Evolutionary conservation across 1,139 yeast species (phyloP).

Genomic region (Schwanniomyces etchellsii): DNA sequence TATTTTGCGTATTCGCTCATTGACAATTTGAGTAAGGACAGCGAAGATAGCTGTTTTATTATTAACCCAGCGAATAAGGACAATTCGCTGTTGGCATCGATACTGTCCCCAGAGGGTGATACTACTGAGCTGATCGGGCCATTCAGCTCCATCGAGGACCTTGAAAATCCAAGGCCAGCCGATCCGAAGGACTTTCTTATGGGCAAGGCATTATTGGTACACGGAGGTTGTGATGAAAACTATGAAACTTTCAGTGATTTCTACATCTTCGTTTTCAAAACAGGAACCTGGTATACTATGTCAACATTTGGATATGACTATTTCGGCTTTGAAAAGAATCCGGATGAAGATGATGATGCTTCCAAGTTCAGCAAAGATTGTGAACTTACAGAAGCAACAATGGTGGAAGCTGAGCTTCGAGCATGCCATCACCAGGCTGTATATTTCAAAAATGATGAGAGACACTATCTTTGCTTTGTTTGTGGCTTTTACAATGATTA

Average conservation of each 20-base stretch:
- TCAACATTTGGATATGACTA: constrained; percentile 30
- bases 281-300: constrained; percentile 30
- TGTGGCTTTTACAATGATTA: constrained; percentile 39
- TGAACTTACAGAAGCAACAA: constrained; percentile 21
- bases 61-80: no score
- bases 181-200: constrained; percentile 4
- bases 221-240: constrained; percentile 37
- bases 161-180: background rate
- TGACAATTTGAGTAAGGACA: constrained; percentile 15
- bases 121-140: no score
- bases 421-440: constrained; percentile 40
- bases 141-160: background rate
- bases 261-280: constrained; percentile 27
- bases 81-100: background rate
- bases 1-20: constrained; percentile 33
- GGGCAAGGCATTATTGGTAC: constrained; percentile 29
- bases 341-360: constrained; percentile 26
- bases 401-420: constrained; percentile 38
- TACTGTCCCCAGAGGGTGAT: no score
- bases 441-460: constrained; percentile 29
- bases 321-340: constrained; percentile 19
- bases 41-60: constrained; percentile 16
- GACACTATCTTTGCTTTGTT: constrained; percentile 32
- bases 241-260: constrained; percentile 28
- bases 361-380: constrained; percentile 16